Evolutionary conservation across 176 grass and related monocot genomes (phyloP).

Genomic region (sorghum (Sorghum bicolor)): DNA sequence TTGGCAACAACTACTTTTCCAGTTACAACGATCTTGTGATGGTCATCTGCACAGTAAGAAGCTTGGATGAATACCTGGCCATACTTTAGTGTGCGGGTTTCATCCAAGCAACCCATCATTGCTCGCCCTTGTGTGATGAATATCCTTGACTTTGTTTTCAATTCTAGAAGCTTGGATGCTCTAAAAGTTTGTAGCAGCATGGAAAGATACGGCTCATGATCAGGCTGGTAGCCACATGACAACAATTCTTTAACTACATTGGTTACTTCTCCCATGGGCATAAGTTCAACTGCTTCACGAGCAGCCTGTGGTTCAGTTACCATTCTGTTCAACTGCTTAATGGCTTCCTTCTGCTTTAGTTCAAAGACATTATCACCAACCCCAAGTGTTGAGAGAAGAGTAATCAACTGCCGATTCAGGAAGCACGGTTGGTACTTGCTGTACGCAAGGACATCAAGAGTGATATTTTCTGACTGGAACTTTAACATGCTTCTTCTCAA

Average conservation of each 20-base stretch:
- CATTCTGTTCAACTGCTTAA: slow-evolving; percentile 58
- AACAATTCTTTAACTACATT: slow-evolving; percentile 69
- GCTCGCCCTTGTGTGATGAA: slow-evolving; percentile 66
- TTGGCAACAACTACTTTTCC: slow-evolving; percentile 74
- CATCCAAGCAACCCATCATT: slow-evolving; percentile 96
- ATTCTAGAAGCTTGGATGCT: slow-evolving; percentile 64
- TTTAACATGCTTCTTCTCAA: slow-evolving; percentile 87
- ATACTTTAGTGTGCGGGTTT: slow-evolving; percentile 64
- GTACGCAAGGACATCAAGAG: slow-evolving; percentile 86
- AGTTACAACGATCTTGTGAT: slow-evolving; percentile 15
- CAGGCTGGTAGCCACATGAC: slow-evolving; percentile 64
- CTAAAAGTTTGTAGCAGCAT: slow-evolving; percentile 83
- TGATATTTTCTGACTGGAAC: slow-evolving; percentile 68
- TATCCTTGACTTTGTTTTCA: slow-evolving; percentile 79
- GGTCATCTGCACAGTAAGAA: slow-evolving; percentile 37
- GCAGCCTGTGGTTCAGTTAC: slow-evolving; percentile 62
- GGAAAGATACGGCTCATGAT: slow-evolving; percentile 73
- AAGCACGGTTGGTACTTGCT: slow-evolving; percentile 83
- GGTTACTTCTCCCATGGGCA: slow-evolving; percentile 75
- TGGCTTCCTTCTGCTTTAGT: slow-evolving; percentile 55
- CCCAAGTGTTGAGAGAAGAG: slow-evolving; percentile 81
- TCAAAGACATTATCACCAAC: slow-evolving; percentile 64
- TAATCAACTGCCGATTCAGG: slow-evolving; percentile 82
- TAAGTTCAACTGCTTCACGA: slow-evolving; percentile 62
- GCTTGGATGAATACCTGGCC: slow-evolving; percentile 71